phyloP scores from a whole-genome alignment of 345 rosid species.

The Kandelia obovata region DNA sequence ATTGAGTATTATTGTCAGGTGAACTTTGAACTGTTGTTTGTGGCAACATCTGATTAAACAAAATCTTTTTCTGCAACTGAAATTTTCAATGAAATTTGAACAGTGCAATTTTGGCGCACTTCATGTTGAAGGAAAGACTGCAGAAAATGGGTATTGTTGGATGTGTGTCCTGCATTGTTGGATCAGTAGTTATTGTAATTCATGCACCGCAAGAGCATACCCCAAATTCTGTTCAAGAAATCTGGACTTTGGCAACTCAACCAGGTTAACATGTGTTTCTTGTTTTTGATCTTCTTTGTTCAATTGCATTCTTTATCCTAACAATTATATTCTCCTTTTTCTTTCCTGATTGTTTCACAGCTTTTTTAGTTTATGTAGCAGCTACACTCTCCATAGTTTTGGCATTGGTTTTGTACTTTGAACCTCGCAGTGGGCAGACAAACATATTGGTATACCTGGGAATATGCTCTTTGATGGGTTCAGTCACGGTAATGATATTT shows the following conservation, averaged over 20 bases:
- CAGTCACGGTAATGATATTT: slow-evolving; percentile 55
- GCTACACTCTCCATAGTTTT: slow-evolving; percentile 61
- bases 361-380: slow-evolving; percentile 68
- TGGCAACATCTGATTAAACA: neutral
- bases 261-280: slow-evolving; percentile 49
- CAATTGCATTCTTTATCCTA: slow-evolving; percentile 2
- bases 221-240: slow-evolving; percentile 66
- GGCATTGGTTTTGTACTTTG: slow-evolving; percentile 77
- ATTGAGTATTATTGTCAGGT: slow-evolving; percentile 87
- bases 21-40: slow-evolving; percentile 5
- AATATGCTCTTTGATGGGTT: slow-evolving; percentile 82
- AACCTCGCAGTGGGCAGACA: slow-evolving; percentile 81
- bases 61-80: slow-evolving; percentile 6
- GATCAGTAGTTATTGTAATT: slow-evolving; percentile 79
- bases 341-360: slow-evolving; percentile 34
- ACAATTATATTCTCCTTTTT: slow-evolving; percentile 7
- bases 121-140: slow-evolving; percentile 68
- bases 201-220: slow-evolving; percentile 91
- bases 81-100: slow-evolving; percentile 17
- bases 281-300: slow-evolving; percentile 6
- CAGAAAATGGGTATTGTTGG: slow-evolving; percentile 80
- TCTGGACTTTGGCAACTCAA: slow-evolving; percentile 79
- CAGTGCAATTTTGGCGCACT: slow-evolving; percentile 87
- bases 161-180: slow-evolving; percentile 80
- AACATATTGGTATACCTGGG: slow-evolving; percentile 80